These are phyloP conservation scores for Pseudogymnoascus sp. DNA, from an alignment of 2,329 filamentous ascomycete genomes.

Conservation along the genomic window DNA sequence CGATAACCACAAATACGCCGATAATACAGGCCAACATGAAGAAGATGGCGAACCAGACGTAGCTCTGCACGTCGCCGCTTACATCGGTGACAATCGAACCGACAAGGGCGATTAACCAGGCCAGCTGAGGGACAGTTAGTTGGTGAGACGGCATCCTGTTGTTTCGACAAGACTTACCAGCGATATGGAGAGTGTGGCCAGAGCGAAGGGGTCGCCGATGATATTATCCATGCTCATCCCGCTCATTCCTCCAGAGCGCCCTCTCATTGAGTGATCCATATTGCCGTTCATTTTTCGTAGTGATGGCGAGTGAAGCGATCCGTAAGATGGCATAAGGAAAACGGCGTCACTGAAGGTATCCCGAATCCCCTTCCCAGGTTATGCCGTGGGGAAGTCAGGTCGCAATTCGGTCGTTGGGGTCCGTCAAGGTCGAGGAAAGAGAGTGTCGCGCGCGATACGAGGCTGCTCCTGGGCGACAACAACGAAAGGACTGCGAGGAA, in stretches of 20 bases:
- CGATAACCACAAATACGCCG: constrained; percentile 74
- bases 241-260: constrained; percentile 43
- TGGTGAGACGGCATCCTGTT: background rate
- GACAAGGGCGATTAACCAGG: constrained; percentile 90
- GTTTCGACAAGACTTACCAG: constrained; percentile 52
- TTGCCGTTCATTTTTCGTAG: constrained; percentile 73
- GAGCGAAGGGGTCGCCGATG: constrained; percentile 88
- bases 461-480: background rate
- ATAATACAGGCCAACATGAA: constrained; percentile 79
- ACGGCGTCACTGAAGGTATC: constrained; percentile 6
- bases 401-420: background rate
- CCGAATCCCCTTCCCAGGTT: constrained; percentile 3
- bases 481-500: background rate
- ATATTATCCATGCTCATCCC: constrained; percentile 78
- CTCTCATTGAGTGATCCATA: constrained; percentile 39
- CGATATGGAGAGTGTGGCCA: constrained; percentile 87
- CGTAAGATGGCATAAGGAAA: constrained; percentile 60
- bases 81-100: constrained; percentile 56
- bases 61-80: constrained; percentile 50
- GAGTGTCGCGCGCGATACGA: background rate
- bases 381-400: background rate
- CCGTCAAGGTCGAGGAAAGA: background rate
- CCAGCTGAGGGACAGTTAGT: constrained; percentile 52
- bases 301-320: constrained; percentile 64
- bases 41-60: constrained; percentile 83